These are phyloP conservation scores for Trametopsis cervina DNA, from an alignment of 768 basidiomycete species.

Conservation along the genomic window DNA sequence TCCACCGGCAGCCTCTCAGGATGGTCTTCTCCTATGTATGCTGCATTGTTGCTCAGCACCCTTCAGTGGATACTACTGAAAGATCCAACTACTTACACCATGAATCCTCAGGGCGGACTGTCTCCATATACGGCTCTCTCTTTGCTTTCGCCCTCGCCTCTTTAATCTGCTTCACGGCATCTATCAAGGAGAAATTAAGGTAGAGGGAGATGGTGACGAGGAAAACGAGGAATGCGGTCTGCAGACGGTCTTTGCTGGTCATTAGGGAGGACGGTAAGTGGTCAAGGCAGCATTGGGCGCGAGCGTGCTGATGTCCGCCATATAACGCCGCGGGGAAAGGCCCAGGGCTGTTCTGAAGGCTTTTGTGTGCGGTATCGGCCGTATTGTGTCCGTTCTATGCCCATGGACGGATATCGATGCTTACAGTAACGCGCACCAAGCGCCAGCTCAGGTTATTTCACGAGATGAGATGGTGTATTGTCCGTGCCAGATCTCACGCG, in stretches of 20 bases:
- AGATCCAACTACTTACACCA: conserved; percentile 4
- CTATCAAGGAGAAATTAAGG: conserved; percentile 7
- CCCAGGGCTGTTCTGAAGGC: no score
- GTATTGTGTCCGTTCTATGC: no score
- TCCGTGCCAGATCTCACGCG: no score
- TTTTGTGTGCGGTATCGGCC: no score
- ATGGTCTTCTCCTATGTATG: conserved; percentile 25
- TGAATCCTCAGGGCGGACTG: conserved; percentile 1
- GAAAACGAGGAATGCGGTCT: neutral
- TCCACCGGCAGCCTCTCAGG: conserved; percentile 21
- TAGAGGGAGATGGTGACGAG: conserved; percentile 7
- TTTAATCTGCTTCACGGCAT: conserved; percentile 1
- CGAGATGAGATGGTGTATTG: no score
- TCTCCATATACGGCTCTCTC: neutral
- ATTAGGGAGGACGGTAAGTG: neutral
- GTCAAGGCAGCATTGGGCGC: no score
- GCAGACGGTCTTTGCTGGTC: neutral
- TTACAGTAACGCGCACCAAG: no score
- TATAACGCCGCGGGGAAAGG: no score
- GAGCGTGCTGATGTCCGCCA: no score
- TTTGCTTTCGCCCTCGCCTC: neutral
- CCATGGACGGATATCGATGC: no score
- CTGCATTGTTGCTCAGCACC: conserved; percentile 11
- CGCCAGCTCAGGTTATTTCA: no score
- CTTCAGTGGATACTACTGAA: neutral